Conservation (phyloP, 768 basidiomycete species). For the Tricholoma sp. region DNA sequence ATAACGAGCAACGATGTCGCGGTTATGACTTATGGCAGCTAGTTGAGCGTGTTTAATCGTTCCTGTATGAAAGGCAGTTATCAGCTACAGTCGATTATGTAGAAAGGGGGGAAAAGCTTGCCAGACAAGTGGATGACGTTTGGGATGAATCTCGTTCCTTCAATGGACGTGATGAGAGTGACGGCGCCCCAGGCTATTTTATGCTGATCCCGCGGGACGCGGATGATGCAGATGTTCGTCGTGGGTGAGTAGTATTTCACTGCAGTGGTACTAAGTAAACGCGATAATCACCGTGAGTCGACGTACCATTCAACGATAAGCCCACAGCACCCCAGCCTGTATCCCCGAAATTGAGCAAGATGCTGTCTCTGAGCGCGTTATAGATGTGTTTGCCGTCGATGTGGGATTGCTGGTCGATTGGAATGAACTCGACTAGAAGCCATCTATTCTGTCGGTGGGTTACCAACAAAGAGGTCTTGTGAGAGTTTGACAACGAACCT, state of each 20-base stretch:
- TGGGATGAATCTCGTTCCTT: slow-evolving; percentile 58
- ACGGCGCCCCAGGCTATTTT: slow-evolving; percentile 76
- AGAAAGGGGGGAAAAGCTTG: too few species aligned
- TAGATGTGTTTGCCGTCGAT: slow-evolving; percentile 66
- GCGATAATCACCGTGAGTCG: too few species aligned
- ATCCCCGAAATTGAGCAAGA: slow-evolving; percentile 76
- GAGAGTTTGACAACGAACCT: too few species aligned
- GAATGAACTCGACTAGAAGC: slow-evolving; percentile 82
- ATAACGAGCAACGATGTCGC: too few species aligned
- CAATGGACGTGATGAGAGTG: slow-evolving; percentile 62
- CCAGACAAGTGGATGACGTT: slow-evolving; percentile 4
- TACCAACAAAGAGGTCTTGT: too few species aligned
- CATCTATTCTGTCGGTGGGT: slow-evolving; percentile 88
- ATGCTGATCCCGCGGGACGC: slow-evolving; percentile 79
- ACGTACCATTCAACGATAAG: slow-evolving; percentile 60
- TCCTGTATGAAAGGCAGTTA: too few species aligned
- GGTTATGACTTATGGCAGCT: too few species aligned
- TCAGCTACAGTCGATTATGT: too few species aligned
- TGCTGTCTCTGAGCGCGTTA: slow-evolving; percentile 61
- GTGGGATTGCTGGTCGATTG: slow-evolving; percentile 14
- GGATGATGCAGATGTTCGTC: slow-evolving; percentile 81
- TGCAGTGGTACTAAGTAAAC: slow-evolving; percentile 20
- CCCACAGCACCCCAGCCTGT: slow-evolving; percentile 82
- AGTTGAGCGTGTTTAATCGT: too few species aligned
- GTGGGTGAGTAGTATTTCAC: slow-evolving; percentile 87